Evolutionary conservation across 1,139 yeast genomes (phyloP), one percentile per base, ranked within the genome.

Genomic region (Candida mesenterica): DNA sequence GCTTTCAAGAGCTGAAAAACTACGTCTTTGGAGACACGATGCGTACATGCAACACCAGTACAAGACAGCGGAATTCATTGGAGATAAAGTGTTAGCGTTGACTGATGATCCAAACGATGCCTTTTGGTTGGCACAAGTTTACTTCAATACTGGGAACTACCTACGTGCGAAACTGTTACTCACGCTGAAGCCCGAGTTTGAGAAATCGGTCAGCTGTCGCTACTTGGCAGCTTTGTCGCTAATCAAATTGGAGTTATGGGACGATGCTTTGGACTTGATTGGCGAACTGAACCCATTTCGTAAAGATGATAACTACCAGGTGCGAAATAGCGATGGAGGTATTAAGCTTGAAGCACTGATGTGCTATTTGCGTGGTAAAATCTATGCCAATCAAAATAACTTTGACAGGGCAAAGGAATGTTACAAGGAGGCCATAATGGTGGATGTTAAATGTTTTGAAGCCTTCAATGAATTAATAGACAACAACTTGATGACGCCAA

Each of bases 81-180:
- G 97, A 9, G 96, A 92, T 62, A 92, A 90, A 50, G 86, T 94
- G 7, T 70, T 85, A 32, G 79, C 90, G 0, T 63, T 90, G 40
- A 84, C 90, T 1, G 74, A 77, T 43, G 97, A 90, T 52, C 84
- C 96, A 12, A 86, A 84, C 51, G 97, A 92, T 58, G 97, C 97
- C 10, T 90, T 89, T 57, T 92, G 97, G 97, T 68, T 92, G 29
- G 97, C 96, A 0, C 96, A 92, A 60, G 95, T 86, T 2, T 82
- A 84, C 55, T 87, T 80, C 57, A 66, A 74, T 34, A 74, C 79
- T 42, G 92, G 94, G 9, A 79, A 86, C 53, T 89, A 78, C 55
- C 74, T 83, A 26, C 68, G 97, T 29, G 97, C 96, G 3, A 77
- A 87, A 38, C 81, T 80, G 46, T 61, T 90, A 32, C 56, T 77